Evolutionary conservation across 2,329 filamentous ascomycete species (phyloP).

Genomic region (Raffaelea arxii): DNA sequence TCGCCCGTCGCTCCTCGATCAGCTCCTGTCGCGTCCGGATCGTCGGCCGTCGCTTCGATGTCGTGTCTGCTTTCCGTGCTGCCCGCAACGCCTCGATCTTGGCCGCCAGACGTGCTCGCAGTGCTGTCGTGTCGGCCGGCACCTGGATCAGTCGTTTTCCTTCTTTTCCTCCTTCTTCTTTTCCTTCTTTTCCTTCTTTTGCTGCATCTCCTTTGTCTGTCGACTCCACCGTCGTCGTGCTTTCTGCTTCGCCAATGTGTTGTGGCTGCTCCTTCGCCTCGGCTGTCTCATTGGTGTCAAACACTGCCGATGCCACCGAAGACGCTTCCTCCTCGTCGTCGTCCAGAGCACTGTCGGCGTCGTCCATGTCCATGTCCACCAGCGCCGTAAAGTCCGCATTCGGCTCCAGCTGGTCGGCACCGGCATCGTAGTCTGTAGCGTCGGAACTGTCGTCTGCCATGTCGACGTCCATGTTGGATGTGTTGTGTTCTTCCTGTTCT

Average conservation of each 20-base stretch:
- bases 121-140: slow-evolving; percentile 61
- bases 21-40: slow-evolving; percentile 84
- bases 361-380: background rate
- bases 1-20: slow-evolving; percentile 78
- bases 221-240: background rate
- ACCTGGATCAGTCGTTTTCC: slow-evolving; percentile 13
- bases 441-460: no score
- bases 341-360: background rate
- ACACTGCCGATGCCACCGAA: background rate
- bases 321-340: no score
- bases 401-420: background rate
- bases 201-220: background rate
- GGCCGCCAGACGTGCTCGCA: slow-evolving; percentile 69
- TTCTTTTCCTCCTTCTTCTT: slow-evolving; percentile 23
- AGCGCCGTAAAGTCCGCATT: background rate
- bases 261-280: background rate
- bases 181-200: slow-evolving; percentile 7
- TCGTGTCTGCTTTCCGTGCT: slow-evolving; percentile 74
- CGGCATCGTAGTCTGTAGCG: background rate
- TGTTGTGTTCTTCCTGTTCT: slow-evolving; percentile 25
- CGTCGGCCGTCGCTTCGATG: slow-evolving; percentile 48
- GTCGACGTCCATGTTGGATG: slow-evolving; percentile 13
- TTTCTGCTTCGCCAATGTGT: no score
- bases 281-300: background rate
- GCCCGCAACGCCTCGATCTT: slow-evolving; percentile 79